Base-by-base conservation (phyloP, 768 basidiomycete species). In the Nidularia sp. region DNA sequence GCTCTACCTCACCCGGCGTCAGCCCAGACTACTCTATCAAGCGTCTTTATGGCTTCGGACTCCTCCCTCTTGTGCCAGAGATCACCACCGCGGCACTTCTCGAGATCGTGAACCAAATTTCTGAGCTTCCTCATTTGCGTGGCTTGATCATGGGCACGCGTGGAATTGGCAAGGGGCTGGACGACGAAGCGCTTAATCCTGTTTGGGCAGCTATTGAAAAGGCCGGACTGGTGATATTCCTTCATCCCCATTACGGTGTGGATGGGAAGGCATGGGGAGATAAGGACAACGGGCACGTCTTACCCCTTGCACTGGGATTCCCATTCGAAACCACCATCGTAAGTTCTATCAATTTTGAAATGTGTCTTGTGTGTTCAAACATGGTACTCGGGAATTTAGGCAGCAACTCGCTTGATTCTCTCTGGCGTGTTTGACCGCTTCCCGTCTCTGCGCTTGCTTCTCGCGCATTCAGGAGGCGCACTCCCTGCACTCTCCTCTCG, bases 321-420 rank as follows among this genome's bases (percentile, higher is more conserved):
- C 92, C 92, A 2, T 87, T 94, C 60, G 93, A 94, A 70, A 94
- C 92, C 13, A 93, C 93, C 3, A 84, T 83, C 33, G 90, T 91
- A 58, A 64, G 87, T 73, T 10, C 15, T 12, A 25, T 15, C 8
- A n/a, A n/a, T n/a, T 48, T 50, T 42, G 35, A n/a, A 15, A n/a
- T 43, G 15, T 49, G 39, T 33, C 33, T 35, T 44, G 5, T 42
- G 35, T 34, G 45, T 34, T 43, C 49, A 65, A 35, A 60, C 44
- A 9, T 25, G 7, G 7, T 45, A 44, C 39, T n/a, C n/a, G n/a
- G n/a, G 29, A 13, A 46, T 32, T 25, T 54, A 81, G 79, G 88
- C 91, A 2, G 80, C 83, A 32, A 86, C 92, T 5, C 83, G 91
- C 35, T 71, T 94, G 42, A 91, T 94, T 60, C 79, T 93, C 47